Base-by-base conservation (phyloP, 2,329 filamentous ascomycete genomes). In the Aspergillus sp. region DNA sequence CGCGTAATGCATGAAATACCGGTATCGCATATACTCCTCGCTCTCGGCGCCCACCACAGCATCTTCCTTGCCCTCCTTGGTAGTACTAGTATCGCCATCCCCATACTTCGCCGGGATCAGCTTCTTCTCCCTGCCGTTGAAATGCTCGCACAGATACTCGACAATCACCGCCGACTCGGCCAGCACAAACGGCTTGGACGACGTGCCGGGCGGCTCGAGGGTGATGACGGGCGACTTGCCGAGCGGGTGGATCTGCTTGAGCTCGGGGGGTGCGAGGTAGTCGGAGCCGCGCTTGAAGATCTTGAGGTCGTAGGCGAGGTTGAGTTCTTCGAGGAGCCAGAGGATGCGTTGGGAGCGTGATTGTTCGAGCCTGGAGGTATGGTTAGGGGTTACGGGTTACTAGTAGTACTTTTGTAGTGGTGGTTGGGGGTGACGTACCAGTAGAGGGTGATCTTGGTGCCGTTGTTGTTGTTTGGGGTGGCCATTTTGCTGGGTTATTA, bases 181-280 rank as follows among this genome's bases (percentile, higher is more conserved):
- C 29, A 95, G 64, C 1, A 89, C 72, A 19, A 77, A 42, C 1
- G 71, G 71, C 39, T 70, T 58, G 1, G 55, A 58, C 15, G 47
- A 29, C 5, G 39, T 46, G 6, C 19, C 19, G 1, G 68, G 58
- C 1, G 62, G 57, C 40, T 75, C 64, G 46, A 95, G 67, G 6
- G 73, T 74, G 43, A 96, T 64, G 26, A 89, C 64, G 1, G 89
- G 89, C 1, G 85, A 86, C 57, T 94, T 94, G 40, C 89, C 89
- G 3, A 95, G 69, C 0, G 85, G 81, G 51, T 94, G 86, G 24
- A 93, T 63, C 42, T 84, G 69, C 51, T 82, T 79, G 28, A 95
- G 71, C 49, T 83, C 80, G 0, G 75, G 66, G 3, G 85, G 84
- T 1, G 88, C 88, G n/a, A 83, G 67, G 45, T 67, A 71, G 34